Conservation (phyloP, 2,329 filamentous ascomycete genomes). For the Aspergillus sp. region DNA sequence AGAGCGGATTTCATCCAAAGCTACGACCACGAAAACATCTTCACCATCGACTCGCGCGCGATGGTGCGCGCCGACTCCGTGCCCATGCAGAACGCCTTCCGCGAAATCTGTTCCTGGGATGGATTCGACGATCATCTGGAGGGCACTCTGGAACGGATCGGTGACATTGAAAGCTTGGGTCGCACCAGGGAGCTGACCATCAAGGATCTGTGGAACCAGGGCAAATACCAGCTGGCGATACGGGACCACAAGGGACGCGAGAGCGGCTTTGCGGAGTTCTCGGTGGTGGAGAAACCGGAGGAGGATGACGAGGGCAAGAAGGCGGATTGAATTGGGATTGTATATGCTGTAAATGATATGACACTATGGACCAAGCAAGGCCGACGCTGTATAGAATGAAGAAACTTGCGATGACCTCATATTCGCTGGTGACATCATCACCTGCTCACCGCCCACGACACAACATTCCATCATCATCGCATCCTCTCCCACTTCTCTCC, state of each 20-base stretch:
- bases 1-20: constrained; percentile 89
- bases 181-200: constrained; percentile 92
- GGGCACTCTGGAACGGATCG: constrained; percentile 78
- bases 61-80: constrained; percentile 91
- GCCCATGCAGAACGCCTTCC: constrained; percentile 92
- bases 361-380: not conserved
- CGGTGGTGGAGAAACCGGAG: constrained; percentile 38
- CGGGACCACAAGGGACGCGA: constrained; percentile 48
- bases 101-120: constrained; percentile 71
- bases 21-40: constrained; percentile 92
- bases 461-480: constrained; percentile 8
- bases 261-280: constrained; percentile 49
- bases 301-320: constrained; percentile 16
- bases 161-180: constrained; percentile 89
- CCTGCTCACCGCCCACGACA: constrained; percentile 28
- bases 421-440: constrained; percentile 34
- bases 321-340: constrained; percentile 20
- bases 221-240: constrained; percentile 69
- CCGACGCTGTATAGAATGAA: not conserved
- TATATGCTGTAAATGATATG: constrained; percentile 2
- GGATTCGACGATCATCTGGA: constrained; percentile 83
- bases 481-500: constrained; percentile 5
- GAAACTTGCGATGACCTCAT: not conserved
- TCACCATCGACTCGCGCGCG: constrained; percentile 85
- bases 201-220: constrained; percentile 86